Percentiles rank a stretch among this genome's conserved stretches.
phyloP scores from a whole-genome alignment of 805 yeast species.

The Kluyveromyces siamensis region DNA sequence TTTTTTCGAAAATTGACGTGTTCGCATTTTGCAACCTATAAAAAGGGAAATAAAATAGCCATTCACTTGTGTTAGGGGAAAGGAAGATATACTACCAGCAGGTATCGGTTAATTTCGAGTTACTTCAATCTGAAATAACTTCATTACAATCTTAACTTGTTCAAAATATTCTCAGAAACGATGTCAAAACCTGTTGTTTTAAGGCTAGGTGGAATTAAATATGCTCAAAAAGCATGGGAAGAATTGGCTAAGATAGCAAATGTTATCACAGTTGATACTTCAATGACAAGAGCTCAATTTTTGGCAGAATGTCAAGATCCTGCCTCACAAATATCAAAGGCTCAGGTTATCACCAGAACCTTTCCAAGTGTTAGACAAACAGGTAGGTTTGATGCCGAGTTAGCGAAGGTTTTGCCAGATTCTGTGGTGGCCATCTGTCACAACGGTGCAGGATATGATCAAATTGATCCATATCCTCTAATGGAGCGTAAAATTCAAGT shows the following conservation, averaged over 20 bases:
- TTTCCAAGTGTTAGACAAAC: conserved; percentile 42
- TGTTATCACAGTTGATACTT: conserved; percentile 37
- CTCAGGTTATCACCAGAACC: conserved; percentile 40
- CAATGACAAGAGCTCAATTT: conserved; percentile 31
- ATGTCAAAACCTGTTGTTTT: conserved; percentile 47
- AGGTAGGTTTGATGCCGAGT: conserved; percentile 58
- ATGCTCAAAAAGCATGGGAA: conserved; percentile 63
- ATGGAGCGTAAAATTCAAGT: conserved; percentile 47
- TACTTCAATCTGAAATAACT: too few relatives aligned
- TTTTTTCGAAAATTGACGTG: not conserved
- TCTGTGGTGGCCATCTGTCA: conserved; percentile 47
- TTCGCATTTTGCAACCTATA: not conserved
- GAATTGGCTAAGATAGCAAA: conserved; percentile 38
- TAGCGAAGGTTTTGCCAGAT: conserved; percentile 45
- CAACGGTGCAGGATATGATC: conserved; percentile 73
- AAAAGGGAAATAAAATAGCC: not conserved
- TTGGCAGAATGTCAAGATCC: conserved; percentile 25
- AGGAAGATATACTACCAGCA: too few relatives aligned
- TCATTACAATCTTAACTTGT: too few relatives aligned
- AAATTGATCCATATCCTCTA: conserved; percentile 49
- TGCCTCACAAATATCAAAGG: conserved; percentile 22
- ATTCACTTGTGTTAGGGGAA: too few relatives aligned
- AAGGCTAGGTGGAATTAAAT: conserved; percentile 51
- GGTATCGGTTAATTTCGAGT: too few relatives aligned
- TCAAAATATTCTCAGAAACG: not conserved